Percentiles rank a stretch among this genome's conserved stretches.
phyloP scores from a whole-genome alignment of 306 rosid genomes.

The Rubus idaeus region DNA sequence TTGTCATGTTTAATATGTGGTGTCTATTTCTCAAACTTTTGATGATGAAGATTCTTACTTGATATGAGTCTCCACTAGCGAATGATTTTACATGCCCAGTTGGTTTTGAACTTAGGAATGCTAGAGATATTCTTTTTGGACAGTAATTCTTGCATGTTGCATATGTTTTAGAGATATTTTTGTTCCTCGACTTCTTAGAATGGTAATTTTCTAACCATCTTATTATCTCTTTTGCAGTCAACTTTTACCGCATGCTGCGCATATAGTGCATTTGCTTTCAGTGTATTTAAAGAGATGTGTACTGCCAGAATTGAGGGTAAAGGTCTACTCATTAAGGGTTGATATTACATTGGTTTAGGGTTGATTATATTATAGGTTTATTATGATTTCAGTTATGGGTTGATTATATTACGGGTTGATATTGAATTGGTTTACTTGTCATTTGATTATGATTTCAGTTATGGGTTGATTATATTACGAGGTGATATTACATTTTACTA shows the following conservation, averaged over 20 bases:
- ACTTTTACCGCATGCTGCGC: constrained; percentile 72
- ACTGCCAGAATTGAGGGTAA: constrained; percentile 68
- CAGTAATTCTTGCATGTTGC: background rate
- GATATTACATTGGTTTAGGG: too few relatives aligned
- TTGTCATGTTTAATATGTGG: too few relatives aligned
- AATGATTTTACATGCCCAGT: background rate
- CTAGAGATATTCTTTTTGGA: background rate
- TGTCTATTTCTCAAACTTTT: background rate
- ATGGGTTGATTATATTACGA: too few relatives aligned
- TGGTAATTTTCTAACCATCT: constrained; percentile 27
- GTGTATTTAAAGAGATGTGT: constrained; percentile 67
- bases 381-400: too few relatives aligned
- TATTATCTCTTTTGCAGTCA: constrained; percentile 57
- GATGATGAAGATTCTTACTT: background rate
- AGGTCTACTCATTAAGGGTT: constrained; percentile 72
- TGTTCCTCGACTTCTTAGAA: constrained; percentile 14
- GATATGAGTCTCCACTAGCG: background rate
- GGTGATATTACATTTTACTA: too few relatives aligned
- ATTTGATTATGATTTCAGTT: too few relatives aligned
- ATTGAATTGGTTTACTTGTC: too few relatives aligned
- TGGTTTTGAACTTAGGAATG: background rate
- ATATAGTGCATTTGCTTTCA: constrained; percentile 53
- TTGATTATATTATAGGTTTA: too few relatives aligned
- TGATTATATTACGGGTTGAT: too few relatives aligned
- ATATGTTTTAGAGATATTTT: background rate